Conservation (phyloP, 169 alveolate genomes). For the Cryptosporidium sp. region DNA sequence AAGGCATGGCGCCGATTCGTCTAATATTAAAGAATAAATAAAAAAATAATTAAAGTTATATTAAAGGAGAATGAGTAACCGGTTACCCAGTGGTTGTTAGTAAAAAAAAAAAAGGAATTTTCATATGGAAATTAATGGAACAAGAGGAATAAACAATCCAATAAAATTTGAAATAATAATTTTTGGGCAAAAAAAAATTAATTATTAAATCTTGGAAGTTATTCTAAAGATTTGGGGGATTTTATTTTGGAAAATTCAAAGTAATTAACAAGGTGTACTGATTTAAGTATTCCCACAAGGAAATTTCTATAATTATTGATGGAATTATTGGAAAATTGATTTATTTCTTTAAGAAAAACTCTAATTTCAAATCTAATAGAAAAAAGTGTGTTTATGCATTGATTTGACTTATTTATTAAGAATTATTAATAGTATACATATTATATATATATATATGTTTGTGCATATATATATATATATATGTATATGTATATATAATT, state of each 20-base stretch:
- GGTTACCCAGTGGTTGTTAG: slow-evolving; percentile 33
- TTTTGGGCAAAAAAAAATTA: not conserved
- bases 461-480: not conserved
- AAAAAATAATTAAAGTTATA: slow-evolving; percentile 1
- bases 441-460: not conserved
- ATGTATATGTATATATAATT: slow-evolving; percentile 7
- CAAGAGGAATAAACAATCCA: slow-evolving; percentile 4
- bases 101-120: slow-evolving; percentile 3
- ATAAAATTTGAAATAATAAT: slow-evolving; percentile 2
- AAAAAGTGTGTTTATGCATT: slow-evolving; percentile 8
- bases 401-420: not conserved
- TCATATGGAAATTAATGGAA: slow-evolving; percentile 1
- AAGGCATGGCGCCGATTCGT: not conserved
- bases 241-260: not conserved
- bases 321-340: not conserved
- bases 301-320: not conserved
- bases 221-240: not conserved
- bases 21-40: slow-evolving; percentile 1
- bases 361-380: not conserved
- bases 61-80: slow-evolving; percentile 28
- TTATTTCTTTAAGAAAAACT: not conserved
- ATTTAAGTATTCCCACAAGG: not conserved
- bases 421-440: not conserved
- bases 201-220: not conserved
- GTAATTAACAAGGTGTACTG: not conserved